Conservation (phyloP, 2,329 filamentous ascomycete species). For the Fusarium drepaniforme region DNA sequence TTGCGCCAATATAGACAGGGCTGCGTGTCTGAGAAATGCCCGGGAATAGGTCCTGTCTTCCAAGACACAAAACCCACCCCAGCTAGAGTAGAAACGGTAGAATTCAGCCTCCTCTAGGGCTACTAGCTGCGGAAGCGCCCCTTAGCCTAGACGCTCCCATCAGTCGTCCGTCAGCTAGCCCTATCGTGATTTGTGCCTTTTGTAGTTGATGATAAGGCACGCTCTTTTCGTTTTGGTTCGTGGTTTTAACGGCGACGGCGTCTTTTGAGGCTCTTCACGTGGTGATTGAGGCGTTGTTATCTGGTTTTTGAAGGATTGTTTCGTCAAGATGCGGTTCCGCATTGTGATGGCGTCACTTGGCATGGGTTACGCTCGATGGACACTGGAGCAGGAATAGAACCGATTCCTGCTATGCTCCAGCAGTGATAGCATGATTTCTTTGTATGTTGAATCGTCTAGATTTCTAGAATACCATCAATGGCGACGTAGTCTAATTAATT, state of each 20-base stretch:
- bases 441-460: background rate
- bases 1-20: background rate
- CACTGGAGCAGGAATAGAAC: background rate
- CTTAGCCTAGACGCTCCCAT: background rate
- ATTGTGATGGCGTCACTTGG: background rate
- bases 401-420: background rate
- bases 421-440: background rate
- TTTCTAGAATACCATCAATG: background rate
- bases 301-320: background rate
- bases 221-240: background rate
- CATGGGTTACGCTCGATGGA: background rate
- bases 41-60: background rate
- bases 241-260: background rate
- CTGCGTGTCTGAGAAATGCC: background rate
- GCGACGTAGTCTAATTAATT: constrained; percentile 1
- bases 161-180: background rate
- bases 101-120: background rate
- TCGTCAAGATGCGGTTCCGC: constrained; percentile 8
- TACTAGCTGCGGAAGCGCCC: background rate
- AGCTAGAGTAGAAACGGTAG: background rate
- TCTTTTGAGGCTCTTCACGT: background rate
- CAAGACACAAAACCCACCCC: background rate
- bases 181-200: background rate
- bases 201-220: background rate
- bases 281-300: background rate